phyloP scores from a whole-genome alignment of 2,329 filamentous ascomycete genomes.

The Botrytis fabae region DNA sequence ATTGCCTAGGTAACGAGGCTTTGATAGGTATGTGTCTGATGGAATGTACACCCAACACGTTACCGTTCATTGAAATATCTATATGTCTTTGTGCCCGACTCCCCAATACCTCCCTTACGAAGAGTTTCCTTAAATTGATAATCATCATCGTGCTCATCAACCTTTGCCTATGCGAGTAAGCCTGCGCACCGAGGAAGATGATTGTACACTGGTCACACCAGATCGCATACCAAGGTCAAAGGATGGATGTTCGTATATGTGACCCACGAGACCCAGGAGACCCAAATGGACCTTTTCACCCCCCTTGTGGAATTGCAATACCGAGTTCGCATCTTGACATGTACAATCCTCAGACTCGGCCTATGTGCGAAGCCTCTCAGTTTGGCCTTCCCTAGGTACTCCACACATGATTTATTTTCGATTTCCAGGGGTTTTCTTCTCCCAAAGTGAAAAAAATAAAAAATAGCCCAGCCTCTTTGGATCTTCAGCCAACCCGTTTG shows the following conservation, averaged over 20 bases:
- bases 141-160: not conserved
- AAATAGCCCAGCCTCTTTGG: no score
- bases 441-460: not conserved
- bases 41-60: not conserved
- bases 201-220: not conserved
- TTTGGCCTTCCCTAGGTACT: not conserved
- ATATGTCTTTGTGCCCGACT: not conserved
- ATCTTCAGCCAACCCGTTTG: no score
- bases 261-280: not conserved
- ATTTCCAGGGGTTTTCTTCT: not conserved
- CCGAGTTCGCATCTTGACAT: not conserved
- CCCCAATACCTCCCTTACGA: no score
- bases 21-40: not conserved
- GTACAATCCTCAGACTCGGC: slow-evolving; percentile 11
- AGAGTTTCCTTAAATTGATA: no score
- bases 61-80: not conserved
- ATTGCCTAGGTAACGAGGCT: not conserved
- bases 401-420: not conserved
- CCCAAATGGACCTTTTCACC: not conserved
- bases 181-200: slow-evolving; percentile 13
- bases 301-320: not conserved
- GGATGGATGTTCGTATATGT: slow-evolving; percentile 20
- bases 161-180: slow-evolving; percentile 14
- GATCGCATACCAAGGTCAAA: not conserved
- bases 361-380: not conserved